Percentiles rank a stretch among this genome's conserved stretches.
These are phyloP conservation scores for Ananas comosus DNA, from an alignment of 176 grass and related monocot genomes.

Conservation along the genomic window DNA sequence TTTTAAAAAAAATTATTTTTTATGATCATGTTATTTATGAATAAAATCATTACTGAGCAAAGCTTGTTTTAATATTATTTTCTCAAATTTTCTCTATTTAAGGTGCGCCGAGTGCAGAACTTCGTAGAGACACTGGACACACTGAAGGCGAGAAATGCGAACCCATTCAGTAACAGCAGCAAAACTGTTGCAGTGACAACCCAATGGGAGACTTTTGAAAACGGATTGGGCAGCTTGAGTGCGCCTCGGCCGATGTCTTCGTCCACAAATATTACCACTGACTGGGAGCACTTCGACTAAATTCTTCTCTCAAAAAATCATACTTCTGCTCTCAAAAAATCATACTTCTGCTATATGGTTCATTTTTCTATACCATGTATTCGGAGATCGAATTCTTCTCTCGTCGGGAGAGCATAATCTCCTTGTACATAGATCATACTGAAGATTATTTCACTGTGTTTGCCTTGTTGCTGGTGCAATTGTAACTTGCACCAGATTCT, in stretches of 20 bases:
- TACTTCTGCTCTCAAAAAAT: neutral
- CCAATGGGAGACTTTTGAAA: constrained; percentile 53
- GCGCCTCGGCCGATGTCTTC: constrained; percentile 43
- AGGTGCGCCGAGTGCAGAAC: constrained; percentile 50
- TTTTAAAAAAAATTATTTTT: neutral
- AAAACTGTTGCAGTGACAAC: constrained; percentile 52
- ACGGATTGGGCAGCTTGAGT: constrained; percentile 58
- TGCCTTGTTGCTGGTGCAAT: too few relatives aligned
- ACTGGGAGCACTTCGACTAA: constrained; percentile 67
- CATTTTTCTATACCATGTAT: neutral
- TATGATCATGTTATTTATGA: too few relatives aligned
- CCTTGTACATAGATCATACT: too few relatives aligned
- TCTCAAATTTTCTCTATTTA: constrained; percentile 3
- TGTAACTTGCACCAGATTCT: too few relatives aligned
- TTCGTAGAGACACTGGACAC: constrained; percentile 55
- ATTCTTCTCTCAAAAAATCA: neutral
- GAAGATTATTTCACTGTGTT: too few relatives aligned
- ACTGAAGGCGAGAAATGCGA: constrained; percentile 59
- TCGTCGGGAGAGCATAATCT: too few relatives aligned
- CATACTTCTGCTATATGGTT: neutral
- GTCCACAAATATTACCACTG: constrained; percentile 25
- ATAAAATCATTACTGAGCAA: neutral
- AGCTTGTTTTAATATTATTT: neutral
- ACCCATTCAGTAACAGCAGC: constrained; percentile 33
- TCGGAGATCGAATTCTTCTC: too few relatives aligned